Percentiles rank a stretch among this genome's conserved stretches.
phyloP scores from a whole-genome alignment of 2,329 filamentous ascomycete genomes.

The Fusarium guadeloupense region DNA sequence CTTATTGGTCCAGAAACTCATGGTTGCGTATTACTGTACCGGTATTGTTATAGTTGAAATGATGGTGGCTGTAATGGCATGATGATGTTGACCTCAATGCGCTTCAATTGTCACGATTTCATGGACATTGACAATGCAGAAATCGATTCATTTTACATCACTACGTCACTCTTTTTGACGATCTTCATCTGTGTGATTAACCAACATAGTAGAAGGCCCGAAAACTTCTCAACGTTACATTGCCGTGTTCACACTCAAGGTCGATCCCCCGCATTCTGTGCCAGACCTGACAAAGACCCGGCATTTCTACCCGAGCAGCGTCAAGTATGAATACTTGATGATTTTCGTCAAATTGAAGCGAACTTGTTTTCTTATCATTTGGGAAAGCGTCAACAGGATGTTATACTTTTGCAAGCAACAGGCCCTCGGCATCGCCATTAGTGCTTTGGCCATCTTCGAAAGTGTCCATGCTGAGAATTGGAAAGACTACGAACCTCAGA shows the following conservation, averaged over 20 bases:
- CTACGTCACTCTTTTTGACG: slow-evolving; percentile 10
- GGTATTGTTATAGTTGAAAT: no score
- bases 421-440: not conserved
- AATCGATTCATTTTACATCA: no score
- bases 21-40: no score
- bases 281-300: not conserved
- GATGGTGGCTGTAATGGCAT: no score
- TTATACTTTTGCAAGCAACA: not conserved
- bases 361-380: no score
- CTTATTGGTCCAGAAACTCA: not conserved
- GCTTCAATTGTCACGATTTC: no score
- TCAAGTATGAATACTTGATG: no score
- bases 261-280: slow-evolving; percentile 2
- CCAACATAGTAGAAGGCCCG: slow-evolving; percentile 14
- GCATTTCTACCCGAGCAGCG: no score
- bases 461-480: not conserved
- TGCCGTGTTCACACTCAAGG: not conserved
- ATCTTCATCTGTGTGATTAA: not conserved
- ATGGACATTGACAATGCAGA: no score
- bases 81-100: no score
- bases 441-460: not conserved
- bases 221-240: slow-evolving; percentile 23
- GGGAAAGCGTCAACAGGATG: not conserved
- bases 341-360: no score
- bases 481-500: slow-evolving; percentile 16